Conservation (phyloP, 2,329 filamentous ascomycete species). For the Hymenoscyphus repandus region DNA sequence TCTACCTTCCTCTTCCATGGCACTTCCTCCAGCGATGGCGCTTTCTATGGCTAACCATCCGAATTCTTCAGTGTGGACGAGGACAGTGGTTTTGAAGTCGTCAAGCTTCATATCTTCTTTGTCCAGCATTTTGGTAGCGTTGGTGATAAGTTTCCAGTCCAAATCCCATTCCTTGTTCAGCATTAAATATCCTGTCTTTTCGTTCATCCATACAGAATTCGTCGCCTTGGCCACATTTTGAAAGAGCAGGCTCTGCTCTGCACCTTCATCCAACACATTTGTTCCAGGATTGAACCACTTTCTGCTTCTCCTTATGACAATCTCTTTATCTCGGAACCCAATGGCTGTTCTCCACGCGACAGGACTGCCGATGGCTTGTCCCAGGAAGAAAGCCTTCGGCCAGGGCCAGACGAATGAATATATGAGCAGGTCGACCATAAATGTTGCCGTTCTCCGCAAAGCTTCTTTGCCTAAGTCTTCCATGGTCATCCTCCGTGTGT, state of each 20-base stretch:
- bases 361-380: slow-evolving; percentile 53
- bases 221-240: slow-evolving; percentile 64
- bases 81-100: slow-evolving; percentile 66
- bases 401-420: slow-evolving; percentile 65
- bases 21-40: slow-evolving; percentile 41
- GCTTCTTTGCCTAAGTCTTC: slow-evolving; percentile 47
- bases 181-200: slow-evolving; percentile 84
- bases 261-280: slow-evolving; percentile 33
- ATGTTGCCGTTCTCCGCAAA: slow-evolving; percentile 50
- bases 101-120: slow-evolving; percentile 53
- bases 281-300: slow-evolving; percentile 59
- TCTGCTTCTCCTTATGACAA: slow-evolving; percentile 74
- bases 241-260: slow-evolving; percentile 52
- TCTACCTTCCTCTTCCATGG: slow-evolving; percentile 56
- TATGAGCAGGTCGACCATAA: slow-evolving; percentile 70
- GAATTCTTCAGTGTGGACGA: slow-evolving; percentile 62
- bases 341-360: slow-evolving; percentile 66
- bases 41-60: slow-evolving; percentile 69
- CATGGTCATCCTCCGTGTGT: slow-evolving; percentile 52
- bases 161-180: slow-evolving; percentile 84
- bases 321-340: slow-evolving; percentile 74
- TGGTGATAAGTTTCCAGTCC: slow-evolving; percentile 77
- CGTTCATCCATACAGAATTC: slow-evolving; percentile 56
- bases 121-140: slow-evolving; percentile 65
- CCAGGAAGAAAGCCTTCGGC: slow-evolving; percentile 68